Evolutionary conservation across 2,329 filamentous ascomycete genomes (phyloP), one percentile per base, ranked within the genome.

Genomic region (Aspergillus sp.): DNA sequence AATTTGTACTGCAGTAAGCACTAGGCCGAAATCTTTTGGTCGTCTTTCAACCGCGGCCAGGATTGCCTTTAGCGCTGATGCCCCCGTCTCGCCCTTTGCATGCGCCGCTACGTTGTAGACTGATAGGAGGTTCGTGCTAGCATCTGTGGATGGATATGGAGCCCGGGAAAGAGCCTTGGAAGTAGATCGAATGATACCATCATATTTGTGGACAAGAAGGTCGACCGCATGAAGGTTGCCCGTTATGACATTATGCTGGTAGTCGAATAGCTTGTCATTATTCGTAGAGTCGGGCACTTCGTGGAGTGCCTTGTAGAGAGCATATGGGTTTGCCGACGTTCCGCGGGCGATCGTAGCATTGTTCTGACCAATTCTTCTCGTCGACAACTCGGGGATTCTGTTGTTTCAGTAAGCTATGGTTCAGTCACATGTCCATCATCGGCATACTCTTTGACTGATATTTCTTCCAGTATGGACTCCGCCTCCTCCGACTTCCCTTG

Each of bases 1-100:
- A 45, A 96, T 83, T 72, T 97, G 92, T 9, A 93, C 82, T 56
- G 91, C 84, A 9, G 90, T 92, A 40, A 97, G 79, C 23, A 90
- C 77, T 3, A 97, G 81, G 1, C 93, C 93, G 21, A 96, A 79
- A 69, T 97, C 91, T 59, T 85, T 85, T 0, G 92, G 90, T 31
- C 90, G 82, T 68, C 86, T 88, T 66, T 91, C 87, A 6, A 93
- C 78, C 12, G 93, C 73, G 1, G 85, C 84, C 3, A 90, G 75
- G 25, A 96, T 84, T 37, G 84, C 80, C 69, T 88, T 90, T 35
- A 96, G 76, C 5, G 88, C 86, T 46, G 85, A 82, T 66, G 88
- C 89, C 45, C 86, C 88, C 9, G 82, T 81, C 62, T 86, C 82
- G 40, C 69, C 70, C 46, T 68, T 66, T 7, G 88, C 84, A 65